Evolutionary conservation across 2,329 filamentous ascomycete genomes (phyloP).

Genomic region (Zasmidium cellare): DNA sequence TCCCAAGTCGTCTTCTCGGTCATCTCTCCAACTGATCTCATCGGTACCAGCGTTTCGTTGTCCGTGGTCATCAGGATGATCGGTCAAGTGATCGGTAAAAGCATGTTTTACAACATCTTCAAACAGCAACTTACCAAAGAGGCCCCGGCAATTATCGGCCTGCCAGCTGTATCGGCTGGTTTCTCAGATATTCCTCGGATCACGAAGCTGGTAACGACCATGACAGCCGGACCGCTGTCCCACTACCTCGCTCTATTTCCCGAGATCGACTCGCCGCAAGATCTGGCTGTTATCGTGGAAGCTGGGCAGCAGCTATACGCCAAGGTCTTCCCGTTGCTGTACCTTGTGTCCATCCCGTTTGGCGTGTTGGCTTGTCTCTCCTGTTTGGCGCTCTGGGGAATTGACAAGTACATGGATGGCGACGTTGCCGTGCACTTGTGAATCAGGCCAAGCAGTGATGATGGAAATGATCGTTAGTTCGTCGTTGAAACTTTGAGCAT

Average conservation of each 20-base stretch:
- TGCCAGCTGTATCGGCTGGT: constrained; percentile 12
- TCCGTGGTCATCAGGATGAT: constrained; percentile 67
- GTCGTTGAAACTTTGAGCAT: too few species aligned
- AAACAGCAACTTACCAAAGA: constrained; percentile 46
- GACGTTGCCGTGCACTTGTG: constrained; percentile 16
- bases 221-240: constrained; percentile 17
- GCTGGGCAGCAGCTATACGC: constrained; percentile 24
- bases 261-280: constrained; percentile 14
- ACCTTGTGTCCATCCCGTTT: constrained; percentile 21
- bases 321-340: constrained; percentile 21
- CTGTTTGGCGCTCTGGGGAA: constrained; percentile 18
- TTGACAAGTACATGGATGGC: constrained; percentile 19
- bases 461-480: too few species aligned
- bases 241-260: constrained; percentile 19
- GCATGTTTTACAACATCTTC: constrained; percentile 53
- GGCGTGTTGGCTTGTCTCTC: constrained; percentile 16
- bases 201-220: constrained; percentile 11
- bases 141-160: constrained; percentile 51
- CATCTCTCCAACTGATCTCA: constrained; percentile 67
- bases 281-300: constrained; percentile 7
- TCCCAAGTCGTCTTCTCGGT: constrained; percentile 67
- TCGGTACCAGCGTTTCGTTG: constrained; percentile 66
- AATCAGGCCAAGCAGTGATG: not conserved
- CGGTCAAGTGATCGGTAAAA: constrained; percentile 58
- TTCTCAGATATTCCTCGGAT: constrained; percentile 10